Evolutionary conservation across 2,329 filamentous ascomycete species (phyloP), one percentile per base, ranked within the genome.

Genomic region (Phialocephala subalpina): DNA sequence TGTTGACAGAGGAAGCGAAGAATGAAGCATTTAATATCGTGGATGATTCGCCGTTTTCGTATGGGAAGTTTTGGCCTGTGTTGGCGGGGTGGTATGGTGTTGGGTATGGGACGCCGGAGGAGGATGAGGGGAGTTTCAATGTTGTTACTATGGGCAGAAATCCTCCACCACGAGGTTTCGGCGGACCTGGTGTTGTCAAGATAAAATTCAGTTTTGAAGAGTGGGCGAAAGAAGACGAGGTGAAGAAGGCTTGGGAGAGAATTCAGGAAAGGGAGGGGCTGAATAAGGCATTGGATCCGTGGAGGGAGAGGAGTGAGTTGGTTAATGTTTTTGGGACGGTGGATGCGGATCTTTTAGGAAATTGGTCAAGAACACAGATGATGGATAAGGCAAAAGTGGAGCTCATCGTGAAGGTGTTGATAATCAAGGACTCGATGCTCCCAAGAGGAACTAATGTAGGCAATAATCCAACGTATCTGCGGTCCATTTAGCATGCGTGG

Each of bases 1-100:
- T 67, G 7, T 52, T 72, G 1, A 60, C 60, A 2, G 42, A 59
- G 5, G 59, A 35, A 16, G 65, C 67, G 1, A 74, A 70, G 5
- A 79, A 82, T 57, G 63, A 82, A n/a, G 75, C 75, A 6, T 81
- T 82, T 72, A 82, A 82, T 57, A 75, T 80, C 27, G 73, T 76
- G 20, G 80, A 82, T 45, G 79, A 79, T 7, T 77, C 80, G 35
- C 73, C 74, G 8, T 73, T 80, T 55, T 74, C 74, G 0, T 82
- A 77, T 72, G 77, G 78, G 35, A 77, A 75, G 25, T 71, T 81
- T 57, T 82, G 80, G 80, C 80, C 80, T 0, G 74, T 76, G n/a
- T 58, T 82, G 0, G 80, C 78, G 0, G 62, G 62, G 5, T 75
- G 77, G 6, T 81, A 68, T 64, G 67, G 64, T 0, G 59, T 70